phyloP scores from a whole-genome alignment of 2,329 filamentous ascomycete species.

The Dryadomyces quercivorus region DNA sequence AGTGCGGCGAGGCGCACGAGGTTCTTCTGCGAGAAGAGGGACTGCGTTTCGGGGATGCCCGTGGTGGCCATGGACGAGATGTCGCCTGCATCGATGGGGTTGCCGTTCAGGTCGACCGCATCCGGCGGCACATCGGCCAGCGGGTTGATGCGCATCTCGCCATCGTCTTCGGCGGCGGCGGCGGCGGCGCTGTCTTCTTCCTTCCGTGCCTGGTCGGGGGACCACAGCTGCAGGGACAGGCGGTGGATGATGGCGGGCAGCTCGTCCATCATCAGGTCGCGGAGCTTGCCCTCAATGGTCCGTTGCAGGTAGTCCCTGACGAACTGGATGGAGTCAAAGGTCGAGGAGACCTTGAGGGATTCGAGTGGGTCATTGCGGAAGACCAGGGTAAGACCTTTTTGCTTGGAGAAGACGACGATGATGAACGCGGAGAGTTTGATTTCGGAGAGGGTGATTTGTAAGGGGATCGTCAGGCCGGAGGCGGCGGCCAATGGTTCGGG shows the following conservation, averaged over 20 bases:
- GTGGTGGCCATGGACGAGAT: constrained; percentile 71
- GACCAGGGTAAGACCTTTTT: constrained; percentile 91
- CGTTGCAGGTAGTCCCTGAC: constrained; percentile 93
- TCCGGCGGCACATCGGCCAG: constrained; percentile 70
- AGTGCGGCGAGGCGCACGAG: constrained; percentile 70
- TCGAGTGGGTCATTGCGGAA: constrained; percentile 97
- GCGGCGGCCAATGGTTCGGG: constrained; percentile 84
- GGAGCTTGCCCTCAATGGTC: constrained; percentile 86
- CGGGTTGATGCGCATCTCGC: constrained; percentile 62
- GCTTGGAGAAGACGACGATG: constrained; percentile 92
- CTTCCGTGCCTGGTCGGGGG: constrained; percentile 66
- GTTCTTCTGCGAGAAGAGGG: constrained; percentile 92
- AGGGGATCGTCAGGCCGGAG: constrained; percentile 87
- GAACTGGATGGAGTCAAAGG: constrained; percentile 97
- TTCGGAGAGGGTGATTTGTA: constrained; percentile 91
- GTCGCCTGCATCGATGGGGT: constrained; percentile 61
- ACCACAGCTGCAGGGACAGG: constrained; percentile 78
- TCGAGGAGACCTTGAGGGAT: constrained; percentile 95
- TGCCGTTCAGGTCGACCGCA: constrained; percentile 69
- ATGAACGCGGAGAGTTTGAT: constrained; percentile 95
- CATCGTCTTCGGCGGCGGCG: constrained; percentile 33
- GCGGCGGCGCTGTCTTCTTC: constrained; percentile 44
- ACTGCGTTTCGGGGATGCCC: constrained; percentile 68
- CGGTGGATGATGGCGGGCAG: constrained; percentile 92
- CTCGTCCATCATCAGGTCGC: constrained; percentile 95